Evolutionary conservation across 257 asterid genomes (phyloP).

Genomic region (Sherardia arvensis): DNA sequence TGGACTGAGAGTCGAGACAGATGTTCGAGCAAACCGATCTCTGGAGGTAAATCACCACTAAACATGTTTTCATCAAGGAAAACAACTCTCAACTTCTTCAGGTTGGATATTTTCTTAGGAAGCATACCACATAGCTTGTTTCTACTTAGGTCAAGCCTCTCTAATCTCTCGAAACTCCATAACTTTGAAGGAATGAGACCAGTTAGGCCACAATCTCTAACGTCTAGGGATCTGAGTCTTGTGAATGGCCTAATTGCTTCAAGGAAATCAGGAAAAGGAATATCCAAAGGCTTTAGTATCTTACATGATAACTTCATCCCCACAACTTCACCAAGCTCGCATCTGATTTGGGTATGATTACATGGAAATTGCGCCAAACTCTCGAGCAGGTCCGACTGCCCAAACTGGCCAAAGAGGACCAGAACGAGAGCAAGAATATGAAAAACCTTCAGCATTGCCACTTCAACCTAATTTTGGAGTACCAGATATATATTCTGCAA

Average conservation of each 20-base stretch:
- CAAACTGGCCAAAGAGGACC: conserved; percentile 18
- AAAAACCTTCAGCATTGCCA: conserved; percentile 11
- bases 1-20: conserved; percentile 49
- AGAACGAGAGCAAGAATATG: conserved; percentile 19
- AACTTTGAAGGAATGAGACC: conserved; percentile 39
- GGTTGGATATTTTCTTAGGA: conserved; percentile 27
- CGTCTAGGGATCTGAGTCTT: conserved; percentile 31
- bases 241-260: conserved; percentile 35
- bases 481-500: conserved; percentile 10
- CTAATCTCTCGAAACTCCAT: conserved; percentile 45
- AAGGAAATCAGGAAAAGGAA: conserved; percentile 43
- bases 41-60: conserved; percentile 44
- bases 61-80: conserved; percentile 54
- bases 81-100: conserved; percentile 34
- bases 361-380: conserved; percentile 48
- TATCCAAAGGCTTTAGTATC: conserved; percentile 20
- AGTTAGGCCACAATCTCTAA: conserved; percentile 45
- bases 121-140: conserved; percentile 44
- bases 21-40: conserved; percentile 34
- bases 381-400: conserved; percentile 28
- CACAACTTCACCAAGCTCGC: conserved; percentile 31
- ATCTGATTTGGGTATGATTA: conserved; percentile 57
- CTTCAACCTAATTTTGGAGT: background rate
- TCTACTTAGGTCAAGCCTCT: conserved; percentile 45
- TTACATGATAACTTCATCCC: conserved; percentile 31